These are phyloP conservation scores for Butyriboletus loyo DNA, from an alignment of 768 basidiomycete species.

Conservation along the genomic window DNA sequence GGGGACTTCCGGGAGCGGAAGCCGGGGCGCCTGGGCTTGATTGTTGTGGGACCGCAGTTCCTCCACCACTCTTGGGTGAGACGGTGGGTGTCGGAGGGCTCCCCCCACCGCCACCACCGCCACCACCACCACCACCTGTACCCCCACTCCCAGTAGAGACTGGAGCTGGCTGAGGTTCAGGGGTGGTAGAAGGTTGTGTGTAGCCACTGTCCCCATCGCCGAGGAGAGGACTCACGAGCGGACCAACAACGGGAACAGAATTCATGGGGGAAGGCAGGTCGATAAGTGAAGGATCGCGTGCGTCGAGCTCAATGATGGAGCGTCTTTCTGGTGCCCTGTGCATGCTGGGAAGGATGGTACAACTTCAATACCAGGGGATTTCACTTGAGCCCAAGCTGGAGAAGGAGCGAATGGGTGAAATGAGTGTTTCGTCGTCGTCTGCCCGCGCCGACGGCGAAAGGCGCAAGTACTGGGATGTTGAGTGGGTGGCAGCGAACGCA, in stretches of 20 bases:
- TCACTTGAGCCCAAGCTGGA: neutral
- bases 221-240: conserved; percentile 36
- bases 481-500: neutral
- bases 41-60: neutral
- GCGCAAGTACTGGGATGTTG: neutral
- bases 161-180: conserved; percentile 1
- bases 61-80: conserved; percentile 4
- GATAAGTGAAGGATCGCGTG: conserved; percentile 40
- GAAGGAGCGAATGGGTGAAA: conserved; percentile 23
- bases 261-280: conserved; percentile 29
- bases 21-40: neutral
- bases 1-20: neutral
- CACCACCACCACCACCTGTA: neutral
- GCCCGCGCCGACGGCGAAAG: conserved; percentile 8
- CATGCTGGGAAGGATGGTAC: conserved; percentile 15
- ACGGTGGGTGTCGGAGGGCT: neutral
- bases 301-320: conserved; percentile 22
- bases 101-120: neutral
- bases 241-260: conserved; percentile 40
- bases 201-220: conserved; percentile 10
- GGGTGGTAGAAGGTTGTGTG: conserved; percentile 1
- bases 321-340: conserved; percentile 2
- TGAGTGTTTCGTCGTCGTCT: conserved; percentile 21
- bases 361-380: neutral
- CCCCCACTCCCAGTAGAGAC: neutral